These are phyloP conservation scores for Paradendryphiella salina DNA, from an alignment of 2,329 filamentous ascomycete species.

Conservation along the genomic window DNA sequence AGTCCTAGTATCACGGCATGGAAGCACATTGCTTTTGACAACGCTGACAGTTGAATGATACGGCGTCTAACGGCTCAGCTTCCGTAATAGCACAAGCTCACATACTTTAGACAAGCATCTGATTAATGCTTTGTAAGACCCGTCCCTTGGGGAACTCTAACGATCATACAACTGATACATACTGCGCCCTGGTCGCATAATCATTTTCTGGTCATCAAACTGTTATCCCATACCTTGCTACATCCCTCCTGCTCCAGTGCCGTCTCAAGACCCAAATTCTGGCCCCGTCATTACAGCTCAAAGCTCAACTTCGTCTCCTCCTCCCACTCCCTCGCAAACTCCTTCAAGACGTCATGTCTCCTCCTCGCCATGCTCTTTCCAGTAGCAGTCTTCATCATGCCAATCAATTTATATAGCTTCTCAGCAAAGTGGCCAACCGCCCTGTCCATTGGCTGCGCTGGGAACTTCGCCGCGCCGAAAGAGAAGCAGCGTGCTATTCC, in stretches of 20 bases:
- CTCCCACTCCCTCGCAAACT: conserved; percentile 23
- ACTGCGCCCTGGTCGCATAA: no score
- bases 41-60: background rate
- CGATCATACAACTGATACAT: no score
- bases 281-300: conserved; percentile 6
- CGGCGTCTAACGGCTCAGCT: background rate
- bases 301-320: conserved; percentile 22
- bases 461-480: conserved; percentile 62
- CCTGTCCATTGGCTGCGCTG: conserved; percentile 28
- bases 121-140: no score
- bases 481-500: conserved; percentile 80
- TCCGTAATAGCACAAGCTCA: background rate
- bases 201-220: no score
- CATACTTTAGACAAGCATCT: no score
- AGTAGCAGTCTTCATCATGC: conserved; percentile 44
- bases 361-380: conserved; percentile 28
- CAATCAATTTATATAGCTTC: conserved; percentile 39
- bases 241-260: no score
- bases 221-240: no score
- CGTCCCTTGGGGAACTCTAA: no score
- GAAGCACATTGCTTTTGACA: background rate
- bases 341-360: conserved; percentile 19
- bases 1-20: background rate
- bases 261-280: background rate
- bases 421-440: conserved; percentile 45